Evolutionary conservation across 768 basidiomycete genomes (phyloP).

Genomic region (Crucibulum laeve): DNA sequence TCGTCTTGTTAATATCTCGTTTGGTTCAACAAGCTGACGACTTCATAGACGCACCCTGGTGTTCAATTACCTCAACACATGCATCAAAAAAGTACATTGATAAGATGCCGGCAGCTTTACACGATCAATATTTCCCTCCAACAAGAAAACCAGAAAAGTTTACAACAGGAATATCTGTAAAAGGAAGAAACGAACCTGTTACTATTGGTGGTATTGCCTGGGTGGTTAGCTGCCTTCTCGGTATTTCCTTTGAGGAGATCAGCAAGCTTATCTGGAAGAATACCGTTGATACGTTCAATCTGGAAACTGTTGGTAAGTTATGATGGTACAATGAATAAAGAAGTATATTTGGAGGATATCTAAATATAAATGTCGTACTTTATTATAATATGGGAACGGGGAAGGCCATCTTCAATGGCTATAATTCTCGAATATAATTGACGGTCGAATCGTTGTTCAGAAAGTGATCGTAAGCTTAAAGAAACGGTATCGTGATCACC

Average conservation of each 20-base stretch:
- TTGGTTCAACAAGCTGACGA: background rate
- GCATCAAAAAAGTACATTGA: constrained; percentile 50
- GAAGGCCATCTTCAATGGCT: no score
- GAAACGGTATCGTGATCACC: no score
- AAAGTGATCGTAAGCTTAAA: no score
- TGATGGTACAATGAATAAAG: no score
- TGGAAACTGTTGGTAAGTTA: constrained; percentile 15
- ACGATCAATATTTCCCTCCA: constrained; percentile 45
- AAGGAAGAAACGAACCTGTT: constrained; percentile 74
- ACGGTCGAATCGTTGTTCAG: no score
- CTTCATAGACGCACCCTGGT: constrained; percentile 64
- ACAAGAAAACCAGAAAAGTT: constrained; percentile 56
- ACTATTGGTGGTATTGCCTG: constrained; percentile 68
- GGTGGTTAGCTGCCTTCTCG: constrained; percentile 51
- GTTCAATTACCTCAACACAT: constrained; percentile 63
- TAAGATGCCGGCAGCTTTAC: constrained; percentile 41
- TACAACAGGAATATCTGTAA: constrained; percentile 54
- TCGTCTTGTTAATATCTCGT: constrained; percentile 3
- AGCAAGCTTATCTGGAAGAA: constrained; percentile 59
- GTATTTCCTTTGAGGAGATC: constrained; percentile 48
- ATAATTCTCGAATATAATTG: no score
- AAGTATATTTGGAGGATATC: no score
- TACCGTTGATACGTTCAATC: constrained; percentile 53
- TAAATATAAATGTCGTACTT: no score
- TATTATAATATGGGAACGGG: no score